These are phyloP conservation scores for Dalechampia spathulata DNA, from an alignment of 441 rosid genomes.

Conservation along the genomic window DNA sequence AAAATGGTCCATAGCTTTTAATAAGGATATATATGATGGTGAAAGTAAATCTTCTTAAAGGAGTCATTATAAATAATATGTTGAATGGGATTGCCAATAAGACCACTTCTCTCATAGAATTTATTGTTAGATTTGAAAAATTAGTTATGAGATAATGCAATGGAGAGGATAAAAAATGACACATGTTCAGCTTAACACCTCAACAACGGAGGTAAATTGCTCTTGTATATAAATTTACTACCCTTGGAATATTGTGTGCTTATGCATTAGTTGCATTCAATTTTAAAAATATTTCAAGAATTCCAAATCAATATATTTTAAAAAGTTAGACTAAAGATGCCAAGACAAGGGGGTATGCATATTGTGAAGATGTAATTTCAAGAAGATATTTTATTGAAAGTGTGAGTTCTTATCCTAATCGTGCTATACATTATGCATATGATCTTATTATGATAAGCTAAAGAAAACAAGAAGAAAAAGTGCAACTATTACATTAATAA, in stretches of 20 bases:
- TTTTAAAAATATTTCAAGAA: neutral
- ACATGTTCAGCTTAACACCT: neutral
- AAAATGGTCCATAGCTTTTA: neutral
- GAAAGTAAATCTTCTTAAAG: neutral
- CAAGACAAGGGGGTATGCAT: neutral
- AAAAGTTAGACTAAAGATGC: neutral
- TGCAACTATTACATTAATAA: neutral
- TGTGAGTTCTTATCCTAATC: neutral
- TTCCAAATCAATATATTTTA: neutral
- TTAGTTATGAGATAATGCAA: neutral
- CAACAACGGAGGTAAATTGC: neutral
- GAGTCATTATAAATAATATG: neutral
- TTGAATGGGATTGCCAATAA: neutral
- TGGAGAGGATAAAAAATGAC: neutral
- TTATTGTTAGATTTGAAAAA: neutral
- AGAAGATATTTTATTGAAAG: neutral
- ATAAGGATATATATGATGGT: neutral
- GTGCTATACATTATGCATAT: neutral
- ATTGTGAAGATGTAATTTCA: neutral
- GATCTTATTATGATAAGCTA: no score
- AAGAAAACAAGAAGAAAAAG: no score
- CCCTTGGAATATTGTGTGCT: neutral
- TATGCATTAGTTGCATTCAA: neutral
- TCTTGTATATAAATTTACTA: neutral
- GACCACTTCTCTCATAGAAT: neutral